A percentile compares a stretch with the other conserved stretches of the same genome.
Evolutionary conservation across 805 yeast genomes (phyloP).

Genomic region (Lipomyces orientalis): DNA sequence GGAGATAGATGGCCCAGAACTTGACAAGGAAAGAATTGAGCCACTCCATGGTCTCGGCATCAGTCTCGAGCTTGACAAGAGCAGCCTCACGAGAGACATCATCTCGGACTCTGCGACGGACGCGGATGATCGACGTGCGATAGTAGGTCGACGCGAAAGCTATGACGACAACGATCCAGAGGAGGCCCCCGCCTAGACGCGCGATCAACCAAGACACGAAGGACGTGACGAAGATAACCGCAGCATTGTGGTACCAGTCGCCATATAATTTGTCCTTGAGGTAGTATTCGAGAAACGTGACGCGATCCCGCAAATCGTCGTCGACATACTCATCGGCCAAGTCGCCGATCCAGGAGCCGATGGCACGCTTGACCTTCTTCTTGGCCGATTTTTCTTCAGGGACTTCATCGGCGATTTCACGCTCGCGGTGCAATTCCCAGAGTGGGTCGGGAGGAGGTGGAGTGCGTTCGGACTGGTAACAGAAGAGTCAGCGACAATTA

Average conservation of each 20-base stretch:
- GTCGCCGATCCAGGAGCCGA: slow-evolving; percentile 29
- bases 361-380: slow-evolving; percentile 6
- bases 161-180: slow-evolving; percentile 78
- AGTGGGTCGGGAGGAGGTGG: slow-evolving; percentile 30
- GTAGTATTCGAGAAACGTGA: slow-evolving; percentile 75
- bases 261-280: slow-evolving; percentile 82
- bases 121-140: slow-evolving; percentile 80
- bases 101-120: slow-evolving; percentile 75
- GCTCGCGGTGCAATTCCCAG: slow-evolving; percentile 31
- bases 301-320: slow-evolving; percentile 46
- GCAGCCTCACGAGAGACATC: slow-evolving; percentile 86
- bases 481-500: not conserved
- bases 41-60: slow-evolving; percentile 96
- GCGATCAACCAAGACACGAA: slow-evolving; percentile 81
- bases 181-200: slow-evolving; percentile 72
- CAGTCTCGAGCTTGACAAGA: slow-evolving; percentile 79
- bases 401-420: slow-evolving; percentile 8
- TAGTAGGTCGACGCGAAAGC: slow-evolving; percentile 69
- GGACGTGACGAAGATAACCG: slow-evolving; percentile 67
- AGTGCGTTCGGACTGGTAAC: slow-evolving; percentile 18
- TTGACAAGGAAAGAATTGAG: slow-evolving; percentile 84
- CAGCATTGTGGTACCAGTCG: slow-evolving; percentile 96
- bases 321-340: slow-evolving; percentile 20
- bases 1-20: slow-evolving; percentile 91
- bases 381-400: not conserved